Conservation (phyloP, 805 yeast genomes). For the Kregervanrija pseudodelftensis region DNA sequence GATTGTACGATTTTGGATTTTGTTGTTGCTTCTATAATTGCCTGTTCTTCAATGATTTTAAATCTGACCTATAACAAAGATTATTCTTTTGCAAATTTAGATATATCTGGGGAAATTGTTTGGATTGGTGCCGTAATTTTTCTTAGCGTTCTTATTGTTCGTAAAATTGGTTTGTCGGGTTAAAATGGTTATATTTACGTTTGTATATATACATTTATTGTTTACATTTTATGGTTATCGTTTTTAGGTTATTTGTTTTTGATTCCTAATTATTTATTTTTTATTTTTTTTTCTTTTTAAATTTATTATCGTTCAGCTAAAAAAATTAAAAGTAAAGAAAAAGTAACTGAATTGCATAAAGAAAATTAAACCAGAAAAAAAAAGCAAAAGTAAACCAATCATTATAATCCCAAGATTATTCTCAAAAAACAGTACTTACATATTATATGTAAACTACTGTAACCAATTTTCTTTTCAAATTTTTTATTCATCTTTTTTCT, state of each 20-base stretch:
- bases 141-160: slow-evolving; percentile 58
- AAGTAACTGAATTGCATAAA: too few relatives aligned
- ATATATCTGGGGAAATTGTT: slow-evolving; percentile 34
- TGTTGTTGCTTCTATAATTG: slow-evolving; percentile 14
- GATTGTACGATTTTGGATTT: slow-evolving; percentile 16
- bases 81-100: slow-evolving; percentile 5
- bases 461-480: neutral
- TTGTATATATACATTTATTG: too few relatives aligned
- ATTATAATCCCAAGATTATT: neutral
- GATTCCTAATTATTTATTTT: neutral
- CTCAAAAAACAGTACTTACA: neutral
- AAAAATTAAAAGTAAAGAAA: too few relatives aligned
- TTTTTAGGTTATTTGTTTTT: neutral
- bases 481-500: slow-evolving; percentile 19
- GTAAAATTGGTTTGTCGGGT: slow-evolving; percentile 30
- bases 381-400: too few relatives aligned
- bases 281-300: neutral
- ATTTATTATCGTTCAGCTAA: neutral
- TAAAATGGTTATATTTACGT: too few relatives aligned
- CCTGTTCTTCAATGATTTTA: slow-evolving; percentile 12
- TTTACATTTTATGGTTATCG: neutral
- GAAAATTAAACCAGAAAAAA: too few relatives aligned
- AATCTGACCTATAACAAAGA: slow-evolving; percentile 6
- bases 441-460: neutral
- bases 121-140: slow-evolving; percentile 61